Conservation (phyloP, 345 rosid species). For the Eucalyptus regnans region DNA sequence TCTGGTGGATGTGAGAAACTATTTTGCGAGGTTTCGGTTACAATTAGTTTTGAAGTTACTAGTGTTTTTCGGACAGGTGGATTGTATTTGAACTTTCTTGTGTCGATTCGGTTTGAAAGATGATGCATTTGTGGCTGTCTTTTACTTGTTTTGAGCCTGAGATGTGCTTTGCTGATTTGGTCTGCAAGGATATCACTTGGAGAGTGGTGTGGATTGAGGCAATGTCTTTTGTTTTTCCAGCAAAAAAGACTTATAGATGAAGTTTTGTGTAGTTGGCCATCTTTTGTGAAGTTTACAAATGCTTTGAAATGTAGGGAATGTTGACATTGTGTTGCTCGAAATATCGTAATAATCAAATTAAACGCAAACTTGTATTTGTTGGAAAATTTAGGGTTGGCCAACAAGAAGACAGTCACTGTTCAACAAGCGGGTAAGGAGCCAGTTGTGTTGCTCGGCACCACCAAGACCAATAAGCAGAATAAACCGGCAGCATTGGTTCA, state of each 20-base stretch:
- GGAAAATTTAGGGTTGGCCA: slow-evolving; percentile 49
- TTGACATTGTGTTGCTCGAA: background rate
- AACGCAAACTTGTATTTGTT: background rate
- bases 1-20: background rate
- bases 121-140: background rate
- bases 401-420: slow-evolving; percentile 69
- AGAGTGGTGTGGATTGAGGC: background rate
- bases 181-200: background rate
- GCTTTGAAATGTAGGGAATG: background rate
- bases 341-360: background rate
- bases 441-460: slow-evolving; percentile 53
- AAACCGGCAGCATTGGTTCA: slow-evolving; percentile 37
- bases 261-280: background rate
- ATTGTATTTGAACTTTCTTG: background rate
- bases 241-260: background rate
- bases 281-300: background rate
- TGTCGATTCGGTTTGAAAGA: too few species aligned
- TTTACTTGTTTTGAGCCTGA: background rate
- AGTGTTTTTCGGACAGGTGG: background rate
- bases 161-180: background rate
- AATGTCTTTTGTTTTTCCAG: background rate
- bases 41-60: background rate
- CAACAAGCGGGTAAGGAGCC: slow-evolving; percentile 52
- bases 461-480: slow-evolving; percentile 68
- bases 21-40: background rate